Conservation (phyloP, 1,284 basidiomycete species). For the Laetiporus sulphureus region DNA sequence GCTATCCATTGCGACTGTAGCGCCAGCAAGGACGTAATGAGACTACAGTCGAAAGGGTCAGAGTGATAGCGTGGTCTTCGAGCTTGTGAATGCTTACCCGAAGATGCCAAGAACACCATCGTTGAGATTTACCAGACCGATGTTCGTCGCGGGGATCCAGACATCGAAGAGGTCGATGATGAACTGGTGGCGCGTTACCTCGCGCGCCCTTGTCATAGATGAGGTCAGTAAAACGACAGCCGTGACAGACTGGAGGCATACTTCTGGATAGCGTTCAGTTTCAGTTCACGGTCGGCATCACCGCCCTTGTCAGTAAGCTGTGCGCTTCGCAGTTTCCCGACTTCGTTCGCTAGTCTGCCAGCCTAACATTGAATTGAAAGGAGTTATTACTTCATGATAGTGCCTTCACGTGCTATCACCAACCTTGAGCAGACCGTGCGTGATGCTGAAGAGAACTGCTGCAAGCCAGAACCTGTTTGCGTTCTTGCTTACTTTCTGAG, state of each 20-base stretch:
- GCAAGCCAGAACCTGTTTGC: constrained; percentile 89
- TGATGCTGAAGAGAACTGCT: constrained; percentile 78
- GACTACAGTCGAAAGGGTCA: constrained; percentile 30
- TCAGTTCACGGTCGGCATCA: constrained; percentile 60
- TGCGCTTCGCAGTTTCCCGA: constrained; percentile 40
- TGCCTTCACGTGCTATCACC: too few relatives aligned
- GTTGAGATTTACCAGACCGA: constrained; percentile 76
- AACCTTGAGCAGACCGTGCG: constrained; percentile 65
- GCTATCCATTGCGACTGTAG: constrained; percentile 48
- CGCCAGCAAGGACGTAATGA: constrained; percentile 54
- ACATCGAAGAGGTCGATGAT: constrained; percentile 78
- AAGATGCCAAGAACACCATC: constrained; percentile 83
- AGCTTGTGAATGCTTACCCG: constrained; percentile 76
- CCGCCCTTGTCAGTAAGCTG: constrained; percentile 56
- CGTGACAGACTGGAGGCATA: too few relatives aligned
- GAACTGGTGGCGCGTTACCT: constrained; percentile 69
- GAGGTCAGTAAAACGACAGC: too few relatives aligned
- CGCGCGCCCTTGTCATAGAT: too few relatives aligned
- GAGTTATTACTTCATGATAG: too few relatives aligned
- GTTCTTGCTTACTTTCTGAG: constrained; percentile 60
- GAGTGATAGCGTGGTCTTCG: too few relatives aligned
- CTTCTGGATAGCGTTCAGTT: constrained; percentile 51
- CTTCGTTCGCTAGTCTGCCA: constrained; percentile 53
- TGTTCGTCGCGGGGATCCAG: constrained; percentile 84
- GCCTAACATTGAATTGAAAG: constrained; percentile 40